Conservation (phyloP, 139 green algal genomes). For the Ulvella scutata region DNA sequence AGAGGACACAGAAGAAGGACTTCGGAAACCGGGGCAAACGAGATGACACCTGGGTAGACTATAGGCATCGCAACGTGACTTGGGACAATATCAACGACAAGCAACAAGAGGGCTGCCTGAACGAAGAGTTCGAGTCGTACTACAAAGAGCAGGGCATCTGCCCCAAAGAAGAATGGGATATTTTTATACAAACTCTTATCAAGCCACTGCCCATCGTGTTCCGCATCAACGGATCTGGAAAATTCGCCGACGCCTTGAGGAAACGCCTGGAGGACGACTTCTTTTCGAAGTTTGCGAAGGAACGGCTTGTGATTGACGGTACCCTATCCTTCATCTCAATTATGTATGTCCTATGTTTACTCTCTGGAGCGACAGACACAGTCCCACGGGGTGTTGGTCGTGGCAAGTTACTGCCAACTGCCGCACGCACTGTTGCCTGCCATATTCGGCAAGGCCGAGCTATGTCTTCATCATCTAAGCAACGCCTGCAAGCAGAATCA, state of each 20-base stretch:
- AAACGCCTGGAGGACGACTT: constrained; percentile 60
- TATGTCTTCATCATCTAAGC: no score
- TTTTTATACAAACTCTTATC: constrained; percentile 61
- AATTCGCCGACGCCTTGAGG: constrained; percentile 57
- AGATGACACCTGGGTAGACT: not conserved
- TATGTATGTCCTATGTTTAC: no score
- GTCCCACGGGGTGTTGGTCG: no score
- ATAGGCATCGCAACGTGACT: not conserved
- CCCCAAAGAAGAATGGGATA: constrained; percentile 69
- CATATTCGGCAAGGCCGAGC: no score
- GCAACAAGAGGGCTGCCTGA: constrained; percentile 10
- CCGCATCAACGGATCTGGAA: constrained; percentile 87
- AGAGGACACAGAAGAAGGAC: constrained; percentile 1
- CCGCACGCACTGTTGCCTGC: no score
- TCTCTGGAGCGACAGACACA: no score
- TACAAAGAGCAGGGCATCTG: constrained; percentile 51
- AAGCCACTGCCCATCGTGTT: constrained; percentile 83
- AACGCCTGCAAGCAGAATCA: no score
- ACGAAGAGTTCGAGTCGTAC: constrained; percentile 49
- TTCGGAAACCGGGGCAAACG: not conserved
- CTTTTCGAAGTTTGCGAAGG: constrained; percentile 32
- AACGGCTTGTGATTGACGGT: constrained; percentile 19
- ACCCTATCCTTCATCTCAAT: no score
- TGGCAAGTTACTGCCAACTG: no score
- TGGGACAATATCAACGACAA: not conserved